phyloP scores from a whole-genome alignment of 495 filamentous ascomycete genomes.

The Neurospora tetraspora region DNA sequence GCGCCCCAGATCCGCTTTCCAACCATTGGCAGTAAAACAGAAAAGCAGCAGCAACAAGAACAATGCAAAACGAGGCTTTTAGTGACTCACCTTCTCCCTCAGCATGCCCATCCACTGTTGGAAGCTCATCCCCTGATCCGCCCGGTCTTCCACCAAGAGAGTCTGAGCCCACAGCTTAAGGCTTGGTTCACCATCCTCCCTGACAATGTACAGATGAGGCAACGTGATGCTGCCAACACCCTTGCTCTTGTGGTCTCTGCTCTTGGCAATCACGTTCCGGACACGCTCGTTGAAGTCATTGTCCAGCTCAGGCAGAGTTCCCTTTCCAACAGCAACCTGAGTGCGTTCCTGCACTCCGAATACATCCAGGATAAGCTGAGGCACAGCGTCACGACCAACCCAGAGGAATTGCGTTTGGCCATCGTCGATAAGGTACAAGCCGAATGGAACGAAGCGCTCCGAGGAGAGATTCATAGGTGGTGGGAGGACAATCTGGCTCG shows the following conservation, averaged over 20 bases:
- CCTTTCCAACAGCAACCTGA: constrained; percentile 85
- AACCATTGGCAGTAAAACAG: not conserved
- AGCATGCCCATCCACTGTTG: constrained; percentile 86
- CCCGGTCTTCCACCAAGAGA: constrained; percentile 86
- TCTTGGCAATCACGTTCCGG: constrained; percentile 83
- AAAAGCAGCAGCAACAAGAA: not conserved
- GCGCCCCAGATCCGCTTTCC: not conserved
- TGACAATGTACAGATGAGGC: constrained; percentile 85
- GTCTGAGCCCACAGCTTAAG: constrained; percentile 96
- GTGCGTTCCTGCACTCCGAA: constrained; percentile 74
- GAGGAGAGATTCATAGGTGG: constrained; percentile 80
- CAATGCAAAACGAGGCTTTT: not conserved
- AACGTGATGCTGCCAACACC: constrained; percentile 85
- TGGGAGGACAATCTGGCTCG: constrained; percentile 79
- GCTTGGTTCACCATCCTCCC: constrained; percentile 91
- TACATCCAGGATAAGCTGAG: constrained; percentile 79
- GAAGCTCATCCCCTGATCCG: constrained; percentile 85
- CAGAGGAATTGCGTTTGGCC: constrained; percentile 96
- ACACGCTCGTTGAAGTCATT: constrained; percentile 95
- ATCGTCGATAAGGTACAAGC: constrained; percentile 96
- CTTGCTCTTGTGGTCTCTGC: constrained; percentile 69
- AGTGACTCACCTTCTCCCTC: constrained; percentile 85
- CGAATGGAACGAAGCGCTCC: constrained; percentile 77
- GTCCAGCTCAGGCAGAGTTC: constrained; percentile 71
- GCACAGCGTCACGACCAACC: constrained; percentile 88